A percentile compares a stretch with the other conserved stretches of the same genome.
These are phyloP conservation scores for Candida glaebosa DNA, from an alignment of 805 yeast genomes.

Conservation along the genomic window DNA sequence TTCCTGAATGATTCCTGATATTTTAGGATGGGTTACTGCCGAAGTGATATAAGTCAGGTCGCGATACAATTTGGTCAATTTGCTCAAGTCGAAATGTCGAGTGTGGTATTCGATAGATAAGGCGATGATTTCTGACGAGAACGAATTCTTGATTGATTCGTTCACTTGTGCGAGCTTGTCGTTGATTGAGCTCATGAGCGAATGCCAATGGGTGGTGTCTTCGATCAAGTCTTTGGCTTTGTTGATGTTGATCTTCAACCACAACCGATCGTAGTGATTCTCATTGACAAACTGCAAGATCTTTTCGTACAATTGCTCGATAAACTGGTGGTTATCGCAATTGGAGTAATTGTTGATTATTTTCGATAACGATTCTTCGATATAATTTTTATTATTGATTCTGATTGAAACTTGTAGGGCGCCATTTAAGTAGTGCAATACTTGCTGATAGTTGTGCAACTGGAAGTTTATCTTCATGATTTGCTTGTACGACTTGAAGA, in stretches of 20 bases:
- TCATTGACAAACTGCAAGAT: constrained; percentile 21
- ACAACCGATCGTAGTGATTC: constrained; percentile 35
- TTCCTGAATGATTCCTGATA: constrained; percentile 71
- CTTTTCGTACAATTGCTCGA: constrained; percentile 26
- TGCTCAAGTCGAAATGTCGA: constrained; percentile 27
- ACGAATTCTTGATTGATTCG: constrained; percentile 45
- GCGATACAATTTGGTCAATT: constrained; percentile 47
- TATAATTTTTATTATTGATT: constrained; percentile 32
- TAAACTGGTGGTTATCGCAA: constrained; percentile 25
- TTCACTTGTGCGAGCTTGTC: constrained; percentile 31
- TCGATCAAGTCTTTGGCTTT: constrained; percentile 36
- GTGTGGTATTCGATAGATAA: constrained; percentile 55
- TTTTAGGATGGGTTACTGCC: constrained; percentile 73
- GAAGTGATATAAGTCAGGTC: constrained; percentile 43
- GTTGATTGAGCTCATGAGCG: constrained; percentile 35
- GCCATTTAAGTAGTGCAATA: constrained; percentile 19
- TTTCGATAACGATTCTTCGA: constrained; percentile 37
- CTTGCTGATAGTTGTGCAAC: constrained; percentile 18
- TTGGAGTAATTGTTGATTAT: constrained; percentile 32
- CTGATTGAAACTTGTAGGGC: constrained; percentile 15
- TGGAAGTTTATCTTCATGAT: constrained; percentile 33
- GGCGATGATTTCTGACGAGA: constrained; percentile 62
- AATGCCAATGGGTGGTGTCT: constrained; percentile 24
- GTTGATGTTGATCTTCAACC: constrained; percentile 47
- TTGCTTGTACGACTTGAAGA: constrained; percentile 40